Evolutionary conservation across 306 rosid genomes (phyloP), one percentile per base, ranked within the genome.

Genomic region (Parietaria judaica): DNA sequence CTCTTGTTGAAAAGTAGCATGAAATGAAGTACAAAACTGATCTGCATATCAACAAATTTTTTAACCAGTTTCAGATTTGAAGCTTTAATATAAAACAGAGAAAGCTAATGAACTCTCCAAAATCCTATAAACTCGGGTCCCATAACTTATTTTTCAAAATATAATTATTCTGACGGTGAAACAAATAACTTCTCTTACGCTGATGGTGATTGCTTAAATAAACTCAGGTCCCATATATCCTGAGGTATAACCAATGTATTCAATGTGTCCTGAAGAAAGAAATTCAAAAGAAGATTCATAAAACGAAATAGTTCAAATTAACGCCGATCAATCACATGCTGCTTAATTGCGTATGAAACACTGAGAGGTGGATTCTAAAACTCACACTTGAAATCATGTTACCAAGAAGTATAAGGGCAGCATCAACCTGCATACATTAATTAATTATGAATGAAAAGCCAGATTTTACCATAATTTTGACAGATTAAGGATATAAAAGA

Each of bases 221-320:
- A 69, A 65, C 80, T 79, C 70, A 87, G 91, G 61, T 91, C 97
- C 97, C 96, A 91, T 14, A 87, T 79, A 74, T 91, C 97, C 80
- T 80, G 96, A 75, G 96, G 91, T 69, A 87, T 72, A 15, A 76
- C 78, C 70, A 78, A 75, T 58, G 78, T 77, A 62, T 78, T 76
- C 45, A 76, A 52, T 60, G 70, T 62, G 74, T 83, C 97, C 97
- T 91, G 82, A 52, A 77, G 56, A 56, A 41, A 71, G 68, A 75
- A 75, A 75, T 36, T n/a, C 59, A 62, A 73, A 16, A 82, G 72
- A 65, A 69, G n/a, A 10, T 8, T 56, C 7, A 38, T 36, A 41
- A 50, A 53, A 7, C 3, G 5, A 34, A 65, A 39, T 10, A 12
- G 58, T 16, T 23, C 9, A 58, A 36, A 11, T 1, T 35, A 45